Conservation (phyloP, 2,329 filamentous ascomycete species). For the Aciculosporium take region DNA sequence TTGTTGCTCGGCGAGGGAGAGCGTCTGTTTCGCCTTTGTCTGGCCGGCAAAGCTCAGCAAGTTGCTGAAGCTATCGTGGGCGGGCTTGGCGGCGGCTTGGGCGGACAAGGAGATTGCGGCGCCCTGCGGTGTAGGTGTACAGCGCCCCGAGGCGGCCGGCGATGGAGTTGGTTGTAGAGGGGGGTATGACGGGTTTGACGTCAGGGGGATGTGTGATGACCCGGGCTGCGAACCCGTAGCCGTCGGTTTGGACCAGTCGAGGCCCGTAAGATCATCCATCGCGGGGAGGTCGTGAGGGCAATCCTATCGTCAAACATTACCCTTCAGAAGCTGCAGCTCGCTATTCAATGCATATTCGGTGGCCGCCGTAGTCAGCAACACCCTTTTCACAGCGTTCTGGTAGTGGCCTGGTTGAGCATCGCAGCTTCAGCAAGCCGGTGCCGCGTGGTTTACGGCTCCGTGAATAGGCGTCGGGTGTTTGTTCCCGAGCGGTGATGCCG, state of each 20-base stretch:
- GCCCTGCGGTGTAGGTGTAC: constrained; percentile 37
- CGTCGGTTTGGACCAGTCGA: constrained; percentile 40
- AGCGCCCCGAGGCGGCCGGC: constrained; percentile 39
- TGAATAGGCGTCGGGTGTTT: too few species aligned
- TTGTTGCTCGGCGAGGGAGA: constrained; percentile 68
- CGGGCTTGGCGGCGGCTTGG: constrained; percentile 35
- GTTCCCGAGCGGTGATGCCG: too few species aligned
- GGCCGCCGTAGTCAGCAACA: neutral
- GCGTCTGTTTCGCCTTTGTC: constrained; percentile 49
- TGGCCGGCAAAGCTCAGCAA: constrained; percentile 44
- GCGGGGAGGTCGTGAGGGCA: constrained; percentile 9
- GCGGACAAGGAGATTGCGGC: constrained; percentile 24
- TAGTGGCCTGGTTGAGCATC: neutral
- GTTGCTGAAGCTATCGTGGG: constrained; percentile 64
- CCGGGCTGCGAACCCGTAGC: constrained; percentile 18
- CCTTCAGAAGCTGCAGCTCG: constrained; percentile 4
- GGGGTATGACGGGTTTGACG: constrained; percentile 32
- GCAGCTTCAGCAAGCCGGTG: neutral
- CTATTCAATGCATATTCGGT: constrained; percentile 3
- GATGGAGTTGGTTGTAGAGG: constrained; percentile 42
- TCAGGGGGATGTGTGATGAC: constrained; percentile 15
- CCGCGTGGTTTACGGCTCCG: too few species aligned
- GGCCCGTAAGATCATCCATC: constrained; percentile 49
- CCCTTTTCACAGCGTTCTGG: neutral
- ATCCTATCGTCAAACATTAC: constrained; percentile 4